Conservation (phyloP, 1,139 yeast genomes). For the Kodamaea sp. region DNA sequence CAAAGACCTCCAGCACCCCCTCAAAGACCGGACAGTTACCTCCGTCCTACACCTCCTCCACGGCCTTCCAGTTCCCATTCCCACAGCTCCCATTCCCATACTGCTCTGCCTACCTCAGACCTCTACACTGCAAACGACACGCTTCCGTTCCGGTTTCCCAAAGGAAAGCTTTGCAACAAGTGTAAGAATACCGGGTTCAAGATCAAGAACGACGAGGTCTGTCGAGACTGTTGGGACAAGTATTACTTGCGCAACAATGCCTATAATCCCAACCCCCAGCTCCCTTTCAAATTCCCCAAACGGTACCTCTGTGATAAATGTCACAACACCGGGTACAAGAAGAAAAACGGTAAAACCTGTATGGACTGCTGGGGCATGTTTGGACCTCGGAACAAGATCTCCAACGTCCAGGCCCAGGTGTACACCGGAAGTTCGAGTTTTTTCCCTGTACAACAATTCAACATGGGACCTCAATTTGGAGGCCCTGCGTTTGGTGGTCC, state of each 20-base stretch:
- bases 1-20: slow-evolving; percentile 10
- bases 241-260: slow-evolving; percentile 30
- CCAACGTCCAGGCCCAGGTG: background rate
- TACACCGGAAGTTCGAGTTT: background rate
- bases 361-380: slow-evolving; percentile 71
- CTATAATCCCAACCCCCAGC: slow-evolving; percentile 41
- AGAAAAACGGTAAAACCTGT: slow-evolving; percentile 65
- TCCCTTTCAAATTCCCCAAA: slow-evolving; percentile 57
- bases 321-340: slow-evolving; percentile 70
- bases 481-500: slow-evolving; percentile 4
- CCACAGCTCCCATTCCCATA: background rate
- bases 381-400: slow-evolving; percentile 42
- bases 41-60: slow-evolving; percentile 2
- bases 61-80: slow-evolving; percentile 1
- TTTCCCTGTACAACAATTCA: background rate
- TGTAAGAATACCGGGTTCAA: slow-evolving; percentile 47
- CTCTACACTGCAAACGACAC: slow-evolving; percentile 20
- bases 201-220: slow-evolving; percentile 28
- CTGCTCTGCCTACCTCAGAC: slow-evolving; percentile 1
- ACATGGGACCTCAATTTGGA: slow-evolving; percentile 1
- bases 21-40: slow-evolving; percentile 4
- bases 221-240: slow-evolving; percentile 39
- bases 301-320: slow-evolving; percentile 69
- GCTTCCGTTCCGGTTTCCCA: slow-evolving; percentile 58
- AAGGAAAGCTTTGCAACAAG: slow-evolving; percentile 37